Base-by-base conservation (phyloP, 257 asterid genomes). In the Penstemon barbatus region DNA sequence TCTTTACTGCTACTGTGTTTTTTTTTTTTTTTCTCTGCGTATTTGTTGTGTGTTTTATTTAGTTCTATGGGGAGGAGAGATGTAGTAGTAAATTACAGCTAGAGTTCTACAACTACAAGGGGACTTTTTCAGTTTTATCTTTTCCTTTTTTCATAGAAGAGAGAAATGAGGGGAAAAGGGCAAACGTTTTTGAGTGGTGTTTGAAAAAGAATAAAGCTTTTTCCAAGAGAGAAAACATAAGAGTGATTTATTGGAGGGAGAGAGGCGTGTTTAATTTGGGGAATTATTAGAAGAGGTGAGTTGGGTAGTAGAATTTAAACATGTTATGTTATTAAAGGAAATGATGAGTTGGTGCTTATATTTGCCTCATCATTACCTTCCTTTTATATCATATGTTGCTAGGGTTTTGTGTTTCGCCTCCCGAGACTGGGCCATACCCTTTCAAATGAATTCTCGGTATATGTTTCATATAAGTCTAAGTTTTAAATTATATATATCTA, bases 271-370 rank as follows among this genome's bases (percentile, higher is more conserved):
- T 58, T 70, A 75, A 68, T 76, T 73, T 71, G 70, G 77, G 80
- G 75, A 83, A 80, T 81, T 69, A 82, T 71, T 70, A 76, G 77
- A 63, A 33, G 42, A 46, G 12, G 66, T 70, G 74, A 55, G 67
- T 68, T 37, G 80, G 75, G 79, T 15, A 77, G 1, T 25, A 78
- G 85, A 75, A 77, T 77, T 61, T 61, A 66, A 73, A 65, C 70
- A 40, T 40, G 37, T 42, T 40, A 66, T 78, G 77, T 79, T 80
- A 79, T 69, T 69, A 77, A 80, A 79, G 84, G 86, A 58, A 71
- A 83, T 82, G 85, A 86, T 86, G 88, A 66, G 77, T 70, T 80
- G 77, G 80, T 72, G 71, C 71, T 72, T 78, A 72, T 72, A 80
- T 72, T 74, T 58, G 25, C 53, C 57, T 77, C 79, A 82, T 86